Evolutionary conservation across 2,329 filamentous ascomycete genomes (phyloP).

Genomic region (Monosporascus ibericus): DNA sequence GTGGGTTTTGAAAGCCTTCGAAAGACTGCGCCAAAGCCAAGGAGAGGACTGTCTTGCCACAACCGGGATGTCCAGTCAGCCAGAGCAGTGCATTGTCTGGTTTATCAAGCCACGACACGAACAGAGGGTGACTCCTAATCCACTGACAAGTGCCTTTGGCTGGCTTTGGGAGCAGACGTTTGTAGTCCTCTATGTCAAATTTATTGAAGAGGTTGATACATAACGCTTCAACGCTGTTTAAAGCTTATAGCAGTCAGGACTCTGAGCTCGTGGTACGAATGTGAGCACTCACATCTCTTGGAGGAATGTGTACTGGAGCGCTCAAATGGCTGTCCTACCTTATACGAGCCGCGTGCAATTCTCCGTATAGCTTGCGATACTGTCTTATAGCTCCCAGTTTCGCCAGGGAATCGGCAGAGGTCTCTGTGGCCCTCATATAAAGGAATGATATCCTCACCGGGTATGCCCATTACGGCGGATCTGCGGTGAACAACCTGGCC

Average conservation of each 20-base stretch:
- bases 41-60: constrained; percentile 31
- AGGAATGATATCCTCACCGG: constrained; percentile 13
- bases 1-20: constrained; percentile 4
- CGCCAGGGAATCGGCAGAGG: constrained; percentile 19
- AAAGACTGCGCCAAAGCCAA: constrained; percentile 26
- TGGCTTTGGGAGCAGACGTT: constrained; percentile 20
- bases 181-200: constrained; percentile 24
- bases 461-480: constrained; percentile 16
- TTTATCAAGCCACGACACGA: constrained; percentile 24
- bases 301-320: neutral
- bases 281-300: neutral
- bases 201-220: constrained; percentile 27
- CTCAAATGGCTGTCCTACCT: neutral
- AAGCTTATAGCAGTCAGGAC: constrained; percentile 14
- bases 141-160: constrained; percentile 30
- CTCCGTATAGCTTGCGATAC: constrained; percentile 13
- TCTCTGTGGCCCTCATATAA: constrained; percentile 19
- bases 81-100: constrained; percentile 25
- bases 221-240: constrained; percentile 25
- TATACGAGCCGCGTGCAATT: constrained; percentile 5
- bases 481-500: constrained; percentile 1
- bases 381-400: constrained; percentile 12
- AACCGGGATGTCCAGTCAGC: constrained; percentile 31
- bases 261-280: neutral
- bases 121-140: constrained; percentile 25